A percentile compares a stretch with the other conserved stretches of the same genome.
phyloP scores from a whole-genome alignment of 306 rosid species.

The Hylodesmum podocarpum region DNA sequence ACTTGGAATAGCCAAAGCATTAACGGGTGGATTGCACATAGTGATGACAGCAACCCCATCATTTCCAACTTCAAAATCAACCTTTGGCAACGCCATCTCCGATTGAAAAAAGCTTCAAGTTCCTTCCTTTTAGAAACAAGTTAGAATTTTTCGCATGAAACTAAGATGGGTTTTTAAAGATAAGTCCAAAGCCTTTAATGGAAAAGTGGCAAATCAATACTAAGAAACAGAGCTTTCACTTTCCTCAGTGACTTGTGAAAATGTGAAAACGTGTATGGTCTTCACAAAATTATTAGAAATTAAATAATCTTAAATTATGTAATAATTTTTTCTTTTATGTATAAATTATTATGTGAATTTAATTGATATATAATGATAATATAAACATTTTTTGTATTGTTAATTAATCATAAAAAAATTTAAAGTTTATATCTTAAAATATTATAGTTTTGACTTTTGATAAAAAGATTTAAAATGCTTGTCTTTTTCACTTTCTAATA shows the following conservation, averaged over 20 bases:
- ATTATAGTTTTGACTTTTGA: too few relatives aligned
- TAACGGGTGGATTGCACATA: slow-evolving; percentile 85
- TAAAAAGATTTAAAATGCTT: too few relatives aligned
- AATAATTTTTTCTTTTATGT: too few relatives aligned
- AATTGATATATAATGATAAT: too few relatives aligned
- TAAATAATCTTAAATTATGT: too few relatives aligned
- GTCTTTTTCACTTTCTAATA: too few relatives aligned
- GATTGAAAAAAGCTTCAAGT: neutral
- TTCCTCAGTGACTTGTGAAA: neutral
- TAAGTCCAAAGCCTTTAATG: neutral
- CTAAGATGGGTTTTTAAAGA: neutral
- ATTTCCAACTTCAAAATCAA: slow-evolving; percentile 80
- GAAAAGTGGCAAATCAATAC: neutral
- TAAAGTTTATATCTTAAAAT: too few relatives aligned
- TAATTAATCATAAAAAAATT: too few relatives aligned
- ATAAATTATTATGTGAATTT: too few relatives aligned
- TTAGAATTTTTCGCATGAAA: neutral
- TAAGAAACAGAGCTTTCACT: neutral
- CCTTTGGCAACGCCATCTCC: slow-evolving; percentile 59
- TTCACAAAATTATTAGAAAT: too few relatives aligned
- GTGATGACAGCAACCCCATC: slow-evolving; percentile 94
- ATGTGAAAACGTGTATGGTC: too few relatives aligned
- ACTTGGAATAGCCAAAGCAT: slow-evolving; percentile 83
- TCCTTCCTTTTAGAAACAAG: slow-evolving; percentile 8
- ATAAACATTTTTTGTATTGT: too few relatives aligned